A percentile compares a stretch with the other conserved stretches of the same genome.
Conservation (phyloP, 2,329 filamentous ascomycete species). For the Paracoccidioides brasiliensis region DNA sequence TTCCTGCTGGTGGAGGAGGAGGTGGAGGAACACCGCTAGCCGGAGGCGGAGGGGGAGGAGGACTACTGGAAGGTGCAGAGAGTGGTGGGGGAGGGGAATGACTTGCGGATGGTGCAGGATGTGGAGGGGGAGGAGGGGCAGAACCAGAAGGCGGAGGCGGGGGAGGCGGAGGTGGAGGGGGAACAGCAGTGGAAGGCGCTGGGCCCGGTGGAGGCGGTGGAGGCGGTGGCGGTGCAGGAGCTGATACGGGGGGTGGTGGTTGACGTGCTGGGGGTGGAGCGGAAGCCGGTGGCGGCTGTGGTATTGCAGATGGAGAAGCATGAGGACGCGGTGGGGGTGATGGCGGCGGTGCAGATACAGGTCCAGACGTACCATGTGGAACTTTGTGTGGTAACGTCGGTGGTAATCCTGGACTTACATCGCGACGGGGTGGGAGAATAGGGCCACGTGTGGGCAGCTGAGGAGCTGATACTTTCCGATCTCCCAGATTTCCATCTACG, state of each 20-base stretch:
- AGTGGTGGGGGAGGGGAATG: conserved; percentile 38
- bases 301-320: conserved; percentile 27
- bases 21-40: conserved; percentile 21
- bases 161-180: conserved; percentile 25
- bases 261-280: conserved; percentile 43
- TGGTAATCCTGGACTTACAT: conserved; percentile 28
- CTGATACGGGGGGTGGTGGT: conserved; percentile 25
- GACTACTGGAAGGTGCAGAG: conserved; percentile 20
- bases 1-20: conserved; percentile 8
- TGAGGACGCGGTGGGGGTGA: conserved; percentile 20
- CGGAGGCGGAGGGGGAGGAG: conserved; percentile 19
- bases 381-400: conserved; percentile 40
- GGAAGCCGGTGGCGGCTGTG: conserved; percentile 35
- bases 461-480: conserved; percentile 47
- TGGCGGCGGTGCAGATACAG: conserved; percentile 46
- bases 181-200: conserved; percentile 9
- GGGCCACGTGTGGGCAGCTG: conserved; percentile 60
- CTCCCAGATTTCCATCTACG: conserved; percentile 57
- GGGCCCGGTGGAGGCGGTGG: conserved; percentile 20
- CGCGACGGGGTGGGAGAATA: conserved; percentile 52
- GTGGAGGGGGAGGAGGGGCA: conserved; percentile 37
- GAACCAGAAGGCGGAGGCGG: conserved; percentile 23
- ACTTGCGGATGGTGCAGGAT: conserved; percentile 22
- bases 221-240: conserved; percentile 25
- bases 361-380: conserved; percentile 22